Evolutionary conservation across 768 basidiomycete species (phyloP), one percentile per base, ranked within the genome.

Genomic region (Cystofilobasidium macerans): DNA sequence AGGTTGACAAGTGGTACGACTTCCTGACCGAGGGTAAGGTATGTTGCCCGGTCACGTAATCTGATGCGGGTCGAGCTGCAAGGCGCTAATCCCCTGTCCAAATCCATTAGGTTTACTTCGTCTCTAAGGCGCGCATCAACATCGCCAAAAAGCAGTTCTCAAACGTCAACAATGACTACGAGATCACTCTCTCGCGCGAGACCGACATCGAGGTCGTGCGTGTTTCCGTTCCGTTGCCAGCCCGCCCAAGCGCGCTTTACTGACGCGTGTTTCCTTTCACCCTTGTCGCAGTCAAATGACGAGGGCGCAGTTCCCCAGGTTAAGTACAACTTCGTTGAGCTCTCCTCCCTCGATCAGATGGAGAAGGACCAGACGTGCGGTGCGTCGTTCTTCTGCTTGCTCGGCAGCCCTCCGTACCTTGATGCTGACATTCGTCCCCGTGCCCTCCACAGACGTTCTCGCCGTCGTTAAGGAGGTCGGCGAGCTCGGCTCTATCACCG

Each of bases 81-180:
- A 61, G 14, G 16, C 18, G 9, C 28, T 26, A 30, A n/a, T 43
- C 20, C 12, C 16, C 43, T 61, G 24, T 20, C 48, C 40, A 73
- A 71, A 91, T 93, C 11, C 97, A 92, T 75, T 43, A 74, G 72
- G 92, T 93, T 11, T 98, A 92, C 75, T 90, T 81, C 72, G 80
- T 98, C 62, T 90, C 90, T 0, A 88, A 86, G 73, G 95, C 88
- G 7, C 83, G 89, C 57, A 86, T 98, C 73, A 89, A 90, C 72
- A 84, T 97, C 18, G 94, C 93, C 36, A 98, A 95, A 79, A 97
- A 92, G 78, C 93, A 95, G 77, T 99, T 94, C 76, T 87, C 83
- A 38, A 90, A 88, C 73, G 76, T 94, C 58, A 78, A 81, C 69
- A 95, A 93, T 73, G 93, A 98, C 73, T 98, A 97, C 72, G 93